Evolutionary conservation across 1,139 yeast genomes (phyloP), one percentile per base, ranked within the genome.

Genomic region (Waltiozyma solani): DNA sequence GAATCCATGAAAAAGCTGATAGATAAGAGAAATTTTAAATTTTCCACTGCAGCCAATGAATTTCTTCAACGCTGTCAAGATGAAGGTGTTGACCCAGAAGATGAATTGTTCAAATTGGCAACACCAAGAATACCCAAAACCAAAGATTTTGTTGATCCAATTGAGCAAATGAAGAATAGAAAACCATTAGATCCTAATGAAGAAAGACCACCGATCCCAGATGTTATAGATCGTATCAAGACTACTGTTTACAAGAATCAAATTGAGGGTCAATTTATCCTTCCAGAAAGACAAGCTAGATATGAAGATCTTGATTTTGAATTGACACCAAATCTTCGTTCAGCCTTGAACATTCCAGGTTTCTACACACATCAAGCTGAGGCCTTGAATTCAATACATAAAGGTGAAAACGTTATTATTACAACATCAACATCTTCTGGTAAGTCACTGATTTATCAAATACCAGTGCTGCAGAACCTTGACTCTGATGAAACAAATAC

Each of bases 351-450:
- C 34, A 66, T 67, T 15, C 59, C 66, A 0, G 64, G 67, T 6
- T 69, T 91, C 32, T 91, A 87, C 54, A 56, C 73, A 0, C 99
- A 91, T 58, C 99, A 91, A 56, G 75, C 82, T 0, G 71, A 73
- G 37, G 96, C 96, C 0, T 57, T 91, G 7, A 70, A 74, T 40
- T 69, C 77, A 0, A 60, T 86, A 13, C 53, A 67, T 37, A 52
- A 60, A 0, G 73, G 74, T 2, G 63, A 69, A 34, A 78, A 89
- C 57, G 86, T 87, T 2, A 83, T 91, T 32, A 79, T 89, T 1
- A 80, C 95, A 18, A 93, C 98, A 0, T 77, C 96, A 0, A 91
- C 99, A 0, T 86, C 96, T 1, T 86, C 96, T 0, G 99, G 99
- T 33, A 91, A 91, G 51, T 87, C 97, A 0, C 63, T 91, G 40